These are phyloP conservation scores for Penicillium sp. DNA, from an alignment of 2,329 filamentous ascomycete genomes.

Conservation along the genomic window DNA sequence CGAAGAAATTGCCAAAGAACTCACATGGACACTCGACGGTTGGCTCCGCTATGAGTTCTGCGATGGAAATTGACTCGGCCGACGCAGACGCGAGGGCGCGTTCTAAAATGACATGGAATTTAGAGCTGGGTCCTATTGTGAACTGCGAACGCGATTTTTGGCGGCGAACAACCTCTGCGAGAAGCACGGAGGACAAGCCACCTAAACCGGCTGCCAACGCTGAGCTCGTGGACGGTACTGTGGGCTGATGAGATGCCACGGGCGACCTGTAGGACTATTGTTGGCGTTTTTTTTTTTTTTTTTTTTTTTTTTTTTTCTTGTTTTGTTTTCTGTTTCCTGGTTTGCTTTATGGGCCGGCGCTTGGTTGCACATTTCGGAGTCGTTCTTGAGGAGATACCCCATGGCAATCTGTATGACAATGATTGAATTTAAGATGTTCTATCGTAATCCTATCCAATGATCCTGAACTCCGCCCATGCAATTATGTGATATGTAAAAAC, in stretches of 20 bases:
- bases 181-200: constrained; percentile 39
- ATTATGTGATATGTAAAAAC: background rate
- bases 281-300: constrained; percentile 10
- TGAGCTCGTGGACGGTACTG: constrained; percentile 29
- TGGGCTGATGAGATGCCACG: constrained; percentile 25
- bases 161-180: constrained; percentile 50
- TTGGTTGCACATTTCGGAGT: constrained; percentile 23
- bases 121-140: constrained; percentile 56
- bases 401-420: constrained; percentile 24
- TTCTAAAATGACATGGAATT: constrained; percentile 34
- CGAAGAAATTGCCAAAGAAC: constrained; percentile 44
- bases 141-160: constrained; percentile 66
- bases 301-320: constrained; percentile 1
- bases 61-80: constrained; percentile 37
- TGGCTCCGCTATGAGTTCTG: constrained; percentile 12
- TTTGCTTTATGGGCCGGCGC: constrained; percentile 19
- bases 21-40: constrained; percentile 27
- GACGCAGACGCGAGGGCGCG: constrained; percentile 33
- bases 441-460: constrained; percentile 9
- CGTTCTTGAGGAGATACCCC: constrained; percentile 40
- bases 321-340: constrained; percentile 3
- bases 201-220: constrained; percentile 28
- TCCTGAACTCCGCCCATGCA: constrained; percentile 23
- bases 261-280: constrained; percentile 12
- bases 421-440: constrained; percentile 11